These are phyloP conservation scores for Porpolomopsis calyptriformis DNA, from an alignment of 768 basidiomycete genomes.

Conservation along the genomic window DNA sequence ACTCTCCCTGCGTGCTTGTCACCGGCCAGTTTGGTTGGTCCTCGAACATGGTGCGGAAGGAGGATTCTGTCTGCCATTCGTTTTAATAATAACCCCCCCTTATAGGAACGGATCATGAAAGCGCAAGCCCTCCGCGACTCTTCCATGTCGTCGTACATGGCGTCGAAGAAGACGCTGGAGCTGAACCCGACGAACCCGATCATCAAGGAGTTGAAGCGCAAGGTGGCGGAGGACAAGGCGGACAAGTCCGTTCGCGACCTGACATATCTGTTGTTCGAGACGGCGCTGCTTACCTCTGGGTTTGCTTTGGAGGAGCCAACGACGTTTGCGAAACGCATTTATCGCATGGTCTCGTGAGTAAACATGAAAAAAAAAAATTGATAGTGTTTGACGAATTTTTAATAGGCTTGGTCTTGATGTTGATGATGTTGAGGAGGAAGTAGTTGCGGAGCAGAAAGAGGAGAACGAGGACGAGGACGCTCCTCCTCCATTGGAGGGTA, in stretches of 20 bases:
- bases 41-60: conserved; percentile 83
- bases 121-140: conserved; percentile 94
- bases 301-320: conserved; percentile 95
- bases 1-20: conserved; percentile 94
- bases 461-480: too few species aligned
- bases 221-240: conserved; percentile 93
- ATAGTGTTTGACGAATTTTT: conserved; percentile 1
- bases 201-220: conserved; percentile 91
- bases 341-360: conserved; percentile 85
- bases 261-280: conserved; percentile 94
- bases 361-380: too few species aligned
- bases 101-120: conserved; percentile 94
- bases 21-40: conserved; percentile 99
- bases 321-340: conserved; percentile 90
- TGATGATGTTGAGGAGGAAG: conserved; percentile 58
- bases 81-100: too few species aligned
- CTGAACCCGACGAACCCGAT: conserved; percentile 88
- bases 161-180: conserved; percentile 95
- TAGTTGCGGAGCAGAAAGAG: conserved; percentile 31
- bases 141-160: conserved; percentile 99
- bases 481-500: conserved; percentile 44
- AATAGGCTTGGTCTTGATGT: conserved; percentile 73
- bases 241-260: conserved; percentile 98
- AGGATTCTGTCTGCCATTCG: too few species aligned
- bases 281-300: conserved; percentile 86